Base-by-base conservation (phyloP, 2,329 filamentous ascomycete species). In the Neofusicoccum laricinum region DNA sequence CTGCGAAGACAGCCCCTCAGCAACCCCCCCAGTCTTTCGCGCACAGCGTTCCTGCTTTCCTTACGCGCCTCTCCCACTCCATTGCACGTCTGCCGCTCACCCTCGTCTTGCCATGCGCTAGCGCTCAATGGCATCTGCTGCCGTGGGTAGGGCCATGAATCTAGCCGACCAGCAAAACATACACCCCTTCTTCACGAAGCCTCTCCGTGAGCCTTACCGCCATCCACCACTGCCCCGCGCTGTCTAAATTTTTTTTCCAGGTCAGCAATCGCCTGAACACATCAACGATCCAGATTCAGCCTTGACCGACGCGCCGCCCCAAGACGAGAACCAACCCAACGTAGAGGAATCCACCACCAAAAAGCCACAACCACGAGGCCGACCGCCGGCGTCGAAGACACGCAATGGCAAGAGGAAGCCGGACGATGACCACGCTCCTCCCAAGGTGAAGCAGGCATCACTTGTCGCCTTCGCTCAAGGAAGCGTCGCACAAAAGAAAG, bases 101-200 rank as follows among this genome's bases (percentile, higher is more conserved):
- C 12, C 17, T 14, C 38, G 10, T n/a, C 43, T 55, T 57, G 50
- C 41, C 4, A 64, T 64, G 62, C 62, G 10, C 15, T 64, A 40
- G 25, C 25, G 41, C 64, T 76, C 67, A 68, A 78, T 78, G 76
- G 76, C 76, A 68, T 68, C 74, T 50, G 63, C 72, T 66, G 72
- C 71, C 67, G 73, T 77, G 66, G 71, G 72, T 45, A 67, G 71
- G 63, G 75, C 72, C 65, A 78, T 78, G 76, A 71, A 73, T 71
- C 67, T 75, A 43, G 76, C 75, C 62, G 70, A 72, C 55, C 69
- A 68, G 61, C 71, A 76, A 66, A 69, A 63, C 66, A 62, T 78
- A 57, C 76, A 78, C 67, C 76, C 76, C 32, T 78, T 78, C 71
- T 78, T 78, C 64, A 67, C 72, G 30, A 67, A 77, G 75, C 63